Percentiles rank a stretch among this genome's conserved stretches.
Evolutionary conservation across 2,329 filamentous ascomycete genomes (phyloP).

Genomic region (Calonectria naviculata): DNA sequence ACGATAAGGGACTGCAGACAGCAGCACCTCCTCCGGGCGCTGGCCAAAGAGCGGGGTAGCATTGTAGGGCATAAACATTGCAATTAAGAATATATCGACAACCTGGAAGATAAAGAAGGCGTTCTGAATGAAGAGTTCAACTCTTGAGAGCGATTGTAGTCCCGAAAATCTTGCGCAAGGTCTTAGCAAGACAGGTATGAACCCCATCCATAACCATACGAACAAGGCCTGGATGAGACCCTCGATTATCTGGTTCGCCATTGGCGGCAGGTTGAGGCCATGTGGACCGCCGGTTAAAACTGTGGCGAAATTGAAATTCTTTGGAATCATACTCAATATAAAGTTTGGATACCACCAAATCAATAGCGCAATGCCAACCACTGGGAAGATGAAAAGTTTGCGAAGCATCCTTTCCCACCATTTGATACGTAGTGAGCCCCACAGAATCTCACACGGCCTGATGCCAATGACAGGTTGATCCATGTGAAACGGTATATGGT

Average conservation of each 20-base stretch:
- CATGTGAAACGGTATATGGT: conserved; percentile 1
- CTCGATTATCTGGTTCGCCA: background rate
- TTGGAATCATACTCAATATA: no score
- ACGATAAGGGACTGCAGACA: background rate
- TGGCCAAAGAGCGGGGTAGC: no score
- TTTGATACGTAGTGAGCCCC: background rate
- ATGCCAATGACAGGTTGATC: background rate
- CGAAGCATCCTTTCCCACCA: background rate
- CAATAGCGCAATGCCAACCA: background rate
- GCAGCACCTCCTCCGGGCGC: background rate
- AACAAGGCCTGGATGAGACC: background rate
- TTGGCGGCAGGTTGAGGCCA: background rate
- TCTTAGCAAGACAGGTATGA: background rate
- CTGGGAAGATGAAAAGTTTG: background rate
- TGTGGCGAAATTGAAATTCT: no score
- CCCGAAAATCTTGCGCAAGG: background rate
- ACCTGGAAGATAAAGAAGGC: background rate
- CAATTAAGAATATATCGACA: conserved; percentile 1
- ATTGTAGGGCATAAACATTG: no score
- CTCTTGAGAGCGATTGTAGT: background rate
- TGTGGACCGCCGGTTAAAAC: background rate
- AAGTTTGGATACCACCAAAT: background rate
- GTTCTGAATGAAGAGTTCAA: background rate
- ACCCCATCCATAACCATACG: background rate
- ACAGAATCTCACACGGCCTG: background rate